phyloP scores from a whole-genome alignment of 495 filamentous ascomycete genomes.

The Podospora bellae-mahoneyi region DNA sequence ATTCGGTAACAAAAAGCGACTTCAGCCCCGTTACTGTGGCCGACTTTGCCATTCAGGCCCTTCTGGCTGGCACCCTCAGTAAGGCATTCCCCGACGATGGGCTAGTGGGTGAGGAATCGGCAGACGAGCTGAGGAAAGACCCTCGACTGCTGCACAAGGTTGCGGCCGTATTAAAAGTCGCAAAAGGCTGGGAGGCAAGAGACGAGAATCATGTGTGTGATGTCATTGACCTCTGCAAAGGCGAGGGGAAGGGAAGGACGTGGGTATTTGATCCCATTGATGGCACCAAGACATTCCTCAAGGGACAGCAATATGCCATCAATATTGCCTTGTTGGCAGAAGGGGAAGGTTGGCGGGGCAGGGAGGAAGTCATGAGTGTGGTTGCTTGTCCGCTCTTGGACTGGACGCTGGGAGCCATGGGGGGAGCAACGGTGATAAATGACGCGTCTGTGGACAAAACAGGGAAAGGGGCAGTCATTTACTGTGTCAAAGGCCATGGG shows the following conservation, averaged over 20 bases:
- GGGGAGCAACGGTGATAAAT: conserved; percentile 20
- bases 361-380: conserved; percentile 36
- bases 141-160: conserved; percentile 50
- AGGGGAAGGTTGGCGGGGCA: conserved; percentile 8
- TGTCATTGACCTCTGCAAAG: conserved; percentile 50
- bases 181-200: neutral
- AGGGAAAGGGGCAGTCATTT: conserved; percentile 54
- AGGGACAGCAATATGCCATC: conserved; percentile 58
- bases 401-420: conserved; percentile 35
- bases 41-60: conserved; percentile 64
- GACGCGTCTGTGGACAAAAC: conserved; percentile 49
- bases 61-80: conserved; percentile 56
- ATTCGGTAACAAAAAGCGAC: conserved; percentile 51
- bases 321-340: conserved; percentile 44
- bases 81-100: conserved; percentile 53
- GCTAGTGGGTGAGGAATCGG: conserved; percentile 62
- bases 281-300: conserved; percentile 64
- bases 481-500: conserved; percentile 55
- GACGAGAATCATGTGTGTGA: conserved; percentile 32
- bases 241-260: conserved; percentile 33
- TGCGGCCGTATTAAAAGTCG: conserved; percentile 39
- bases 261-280: conserved; percentile 75
- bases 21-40: conserved; percentile 62
- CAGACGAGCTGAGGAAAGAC: conserved; percentile 51
- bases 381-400: conserved; percentile 57